Conservation (phyloP, 2,329 filamentous ascomycete species). For the Stenocarpella maydis region DNA sequence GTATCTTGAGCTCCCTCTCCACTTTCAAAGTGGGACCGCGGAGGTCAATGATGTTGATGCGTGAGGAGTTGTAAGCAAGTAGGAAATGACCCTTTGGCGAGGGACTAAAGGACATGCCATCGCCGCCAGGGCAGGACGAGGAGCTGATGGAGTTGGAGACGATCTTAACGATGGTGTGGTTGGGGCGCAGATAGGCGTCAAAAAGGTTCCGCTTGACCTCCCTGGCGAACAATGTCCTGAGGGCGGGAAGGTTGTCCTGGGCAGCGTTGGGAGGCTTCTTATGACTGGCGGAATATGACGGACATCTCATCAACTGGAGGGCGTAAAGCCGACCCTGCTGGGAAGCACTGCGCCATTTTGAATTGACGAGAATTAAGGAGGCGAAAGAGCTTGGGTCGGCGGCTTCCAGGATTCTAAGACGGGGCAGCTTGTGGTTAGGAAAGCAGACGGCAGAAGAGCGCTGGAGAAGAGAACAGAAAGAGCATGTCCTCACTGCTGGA, state of each 20-base stretch:
- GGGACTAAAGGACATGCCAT: slow-evolving; percentile 85
- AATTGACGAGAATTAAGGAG: slow-evolving; percentile 70
- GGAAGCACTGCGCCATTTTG: slow-evolving; percentile 70
- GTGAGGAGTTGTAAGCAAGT: slow-evolving; percentile 84
- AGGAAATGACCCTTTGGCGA: slow-evolving; percentile 79
- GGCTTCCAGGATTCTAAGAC: slow-evolving; percentile 64
- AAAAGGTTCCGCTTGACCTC: slow-evolving; percentile 82
- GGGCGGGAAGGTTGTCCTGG: slow-evolving; percentile 61
- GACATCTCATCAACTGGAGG: slow-evolving; percentile 67
- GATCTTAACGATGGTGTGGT: slow-evolving; percentile 76
- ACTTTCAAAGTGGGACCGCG: slow-evolving; percentile 67
- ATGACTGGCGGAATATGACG: slow-evolving; percentile 64
- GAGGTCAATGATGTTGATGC: slow-evolving; percentile 81
- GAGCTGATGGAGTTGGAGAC: slow-evolving; percentile 86
- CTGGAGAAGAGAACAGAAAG: slow-evolving; percentile 20
- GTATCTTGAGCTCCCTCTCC: slow-evolving; percentile 80
- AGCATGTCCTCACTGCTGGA: slow-evolving; percentile 65
- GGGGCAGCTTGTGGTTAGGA: slow-evolving; percentile 15
- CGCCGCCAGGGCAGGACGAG: slow-evolving; percentile 81
- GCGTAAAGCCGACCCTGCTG: slow-evolving; percentile 71
- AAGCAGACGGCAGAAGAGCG: neutral
- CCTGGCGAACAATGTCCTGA: slow-evolving; percentile 72
- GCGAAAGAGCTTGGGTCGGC: slow-evolving; percentile 71
- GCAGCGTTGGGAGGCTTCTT: slow-evolving; percentile 44
- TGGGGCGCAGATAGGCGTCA: slow-evolving; percentile 76